Percentiles rank a stretch among this genome's conserved stretches.
These are phyloP conservation scores for Trichoderma semiorbis DNA, from an alignment of 2,329 filamentous ascomycete genomes.

Conservation along the genomic window DNA sequence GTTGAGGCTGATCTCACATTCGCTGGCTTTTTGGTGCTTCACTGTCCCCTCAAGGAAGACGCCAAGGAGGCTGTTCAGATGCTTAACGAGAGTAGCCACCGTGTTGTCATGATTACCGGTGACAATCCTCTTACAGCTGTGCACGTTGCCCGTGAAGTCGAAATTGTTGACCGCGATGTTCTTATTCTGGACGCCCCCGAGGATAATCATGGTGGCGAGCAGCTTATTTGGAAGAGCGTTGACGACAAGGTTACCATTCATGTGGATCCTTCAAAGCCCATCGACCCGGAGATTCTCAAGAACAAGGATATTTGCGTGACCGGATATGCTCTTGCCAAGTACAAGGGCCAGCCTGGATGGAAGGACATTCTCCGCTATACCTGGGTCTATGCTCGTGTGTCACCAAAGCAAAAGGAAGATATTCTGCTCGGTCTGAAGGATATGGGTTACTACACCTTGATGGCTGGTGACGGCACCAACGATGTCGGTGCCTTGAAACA, in stretches of 20 bases:
- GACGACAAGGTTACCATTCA: conserved; percentile 85
- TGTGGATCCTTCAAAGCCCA: conserved; percentile 76
- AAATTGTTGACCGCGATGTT: conserved; percentile 94
- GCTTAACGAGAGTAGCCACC: conserved; percentile 98
- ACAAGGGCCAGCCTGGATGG: conserved; percentile 75
- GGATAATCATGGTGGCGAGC: conserved; percentile 74
- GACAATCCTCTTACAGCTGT: conserved; percentile 96
- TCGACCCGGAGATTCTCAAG: conserved; percentile 76
- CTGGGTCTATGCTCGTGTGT: conserved; percentile 98
- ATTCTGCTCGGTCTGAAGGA: conserved; percentile 96
- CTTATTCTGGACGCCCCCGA: conserved; percentile 94
- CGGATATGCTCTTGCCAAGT: conserved; percentile 87
- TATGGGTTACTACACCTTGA: conserved; percentile 94
- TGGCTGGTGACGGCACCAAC: conserved; percentile 98
- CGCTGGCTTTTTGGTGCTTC: conserved; percentile 91
- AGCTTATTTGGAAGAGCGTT: conserved; percentile 89
- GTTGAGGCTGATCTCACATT: conserved; percentile 83
- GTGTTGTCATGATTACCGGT: conserved; percentile 98
- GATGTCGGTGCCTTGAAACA: conserved; percentile 97
- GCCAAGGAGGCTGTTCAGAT: conserved; percentile 91
- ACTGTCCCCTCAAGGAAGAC: conserved; percentile 94
- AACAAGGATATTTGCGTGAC: conserved; percentile 93
- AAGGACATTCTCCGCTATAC: conserved; percentile 77
- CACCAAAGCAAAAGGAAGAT: conserved; percentile 97
- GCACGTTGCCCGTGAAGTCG: conserved; percentile 90